phyloP scores from a whole-genome alignment of 2,329 filamentous ascomycete genomes.

The Coniochaeta sp. region DNA sequence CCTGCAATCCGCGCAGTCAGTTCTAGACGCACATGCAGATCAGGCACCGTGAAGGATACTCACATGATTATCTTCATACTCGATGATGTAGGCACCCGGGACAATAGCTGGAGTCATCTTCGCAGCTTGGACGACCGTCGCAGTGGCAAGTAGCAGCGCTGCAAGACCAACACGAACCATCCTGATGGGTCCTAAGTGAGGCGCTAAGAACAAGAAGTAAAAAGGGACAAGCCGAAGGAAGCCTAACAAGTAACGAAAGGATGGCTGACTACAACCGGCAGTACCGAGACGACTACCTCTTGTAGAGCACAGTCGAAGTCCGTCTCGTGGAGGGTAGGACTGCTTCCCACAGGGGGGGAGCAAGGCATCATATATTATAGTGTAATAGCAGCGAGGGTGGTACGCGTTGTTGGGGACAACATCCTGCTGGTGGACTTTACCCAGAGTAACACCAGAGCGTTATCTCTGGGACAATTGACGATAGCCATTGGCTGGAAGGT shows the following conservation, averaged over 20 bases:
- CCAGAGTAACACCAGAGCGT: background rate
- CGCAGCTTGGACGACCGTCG: conserved; percentile 18
- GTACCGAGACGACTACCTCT: background rate
- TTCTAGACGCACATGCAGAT: conserved; percentile 5
- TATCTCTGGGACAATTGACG: background rate
- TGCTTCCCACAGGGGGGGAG: background rate
- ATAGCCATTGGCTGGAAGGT: background rate
- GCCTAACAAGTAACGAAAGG: background rate
- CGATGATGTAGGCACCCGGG: conserved; percentile 43
- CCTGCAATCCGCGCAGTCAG: conserved; percentile 17
- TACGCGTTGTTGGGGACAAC: background rate
- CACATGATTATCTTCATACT: conserved; percentile 43
- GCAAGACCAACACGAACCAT: conserved; percentile 28
- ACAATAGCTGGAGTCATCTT: conserved; percentile 21
- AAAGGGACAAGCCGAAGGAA: background rate
- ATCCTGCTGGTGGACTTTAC: background rate
- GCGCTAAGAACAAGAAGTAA: background rate
- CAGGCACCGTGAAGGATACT: conserved; percentile 8
- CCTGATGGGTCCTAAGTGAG: conserved; percentile 4
- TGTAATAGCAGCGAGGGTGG: background rate
- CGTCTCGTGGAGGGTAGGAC: background rate
- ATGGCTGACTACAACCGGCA: background rate
- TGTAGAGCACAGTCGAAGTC: background rate
- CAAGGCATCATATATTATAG: background rate
- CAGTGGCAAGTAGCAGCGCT: conserved; percentile 26